Conservation (phyloP, 305 asterid species). For the Rubia tinctorum region DNA sequence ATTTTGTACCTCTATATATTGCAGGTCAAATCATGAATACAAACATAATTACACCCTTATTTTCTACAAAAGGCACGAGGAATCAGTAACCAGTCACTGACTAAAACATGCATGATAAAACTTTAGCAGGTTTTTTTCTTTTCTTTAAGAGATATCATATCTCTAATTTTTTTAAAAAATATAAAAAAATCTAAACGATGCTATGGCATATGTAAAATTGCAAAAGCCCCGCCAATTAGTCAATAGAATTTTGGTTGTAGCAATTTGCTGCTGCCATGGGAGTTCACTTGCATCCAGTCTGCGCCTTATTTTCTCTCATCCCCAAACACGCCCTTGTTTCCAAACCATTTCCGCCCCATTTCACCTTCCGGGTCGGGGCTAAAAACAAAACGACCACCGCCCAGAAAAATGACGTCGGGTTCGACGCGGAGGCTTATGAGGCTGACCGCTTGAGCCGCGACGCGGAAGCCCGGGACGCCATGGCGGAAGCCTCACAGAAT, state of each 20-base stretch:
- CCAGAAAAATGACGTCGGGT: slow-evolving; percentile 28
- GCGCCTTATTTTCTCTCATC: slow-evolving; percentile 27
- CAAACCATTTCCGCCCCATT: slow-evolving; percentile 25
- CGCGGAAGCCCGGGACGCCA: slow-evolving; percentile 70
- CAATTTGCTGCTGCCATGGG: slow-evolving; percentile 29
- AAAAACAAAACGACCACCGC: slow-evolving; percentile 23
- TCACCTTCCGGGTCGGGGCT: slow-evolving; percentile 21
- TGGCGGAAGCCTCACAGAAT: slow-evolving; percentile 59
- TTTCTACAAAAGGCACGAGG: too few relatives aligned
- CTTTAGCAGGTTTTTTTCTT: too few relatives aligned
- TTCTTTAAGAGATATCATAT: too few relatives aligned
- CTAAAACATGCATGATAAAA: too few relatives aligned
- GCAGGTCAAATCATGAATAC: too few relatives aligned
- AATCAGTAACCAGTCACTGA: too few relatives aligned
- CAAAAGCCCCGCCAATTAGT: not conserved
- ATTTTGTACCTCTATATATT: too few relatives aligned
- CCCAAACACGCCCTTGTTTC: slow-evolving; percentile 28
- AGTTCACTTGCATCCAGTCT: slow-evolving; percentile 29
- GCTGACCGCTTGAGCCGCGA: slow-evolving; percentile 72
- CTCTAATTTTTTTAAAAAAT: too few relatives aligned
- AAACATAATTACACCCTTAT: too few relatives aligned
- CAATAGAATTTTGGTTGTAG: not conserved
- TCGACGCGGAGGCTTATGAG: slow-evolving; percentile 74
- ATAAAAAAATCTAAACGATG: too few relatives aligned
- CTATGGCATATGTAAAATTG: not conserved